Evolutionary conservation across 352 stramenopile genomes (phyloP), one percentile per base, ranked within the genome.

Genomic region (Pythium utonaiense): DNA sequence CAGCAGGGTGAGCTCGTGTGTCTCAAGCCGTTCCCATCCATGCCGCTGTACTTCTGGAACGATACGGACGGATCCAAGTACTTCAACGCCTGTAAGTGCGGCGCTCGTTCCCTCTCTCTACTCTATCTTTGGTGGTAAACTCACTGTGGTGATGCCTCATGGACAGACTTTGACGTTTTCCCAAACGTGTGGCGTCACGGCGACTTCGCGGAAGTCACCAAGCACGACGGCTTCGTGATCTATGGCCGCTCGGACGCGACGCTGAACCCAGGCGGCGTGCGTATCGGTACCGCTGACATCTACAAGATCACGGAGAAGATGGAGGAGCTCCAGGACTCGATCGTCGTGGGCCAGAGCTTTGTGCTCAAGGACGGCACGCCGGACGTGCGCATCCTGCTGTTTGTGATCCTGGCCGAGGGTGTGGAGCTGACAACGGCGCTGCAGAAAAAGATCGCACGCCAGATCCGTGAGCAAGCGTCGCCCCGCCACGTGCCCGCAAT

Each of bases 1-100:
- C 60, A 74, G 30, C 72, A 91, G 60, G 80, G 78, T 25, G 83
- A 90, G 38, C 63, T 91, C 19, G 75, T 89, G 17, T 90, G 80
- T 54, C 71, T 74, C 60, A 84, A 88, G 64, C 84, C 86, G 19
- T 96, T 96, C 65, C 84, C 86, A 34, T 93, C 83, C 9, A 92
- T 93, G 83, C 86, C 86, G 38, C 65, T 92, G 6, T 69, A 79
- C 64, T 95, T 95, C 54, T 91, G 80, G 80, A 85, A 85, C 53
- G 86, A 95, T 48, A 67, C 51, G 1, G 83, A 75, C 31, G 83
- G 84, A n/a, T 71, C 67, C 42, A 93, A 92, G 69, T 92, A 93
- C 67, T 76, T 78, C 38, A 71, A 68, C 31, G 84, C 84, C 19
- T 94, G 78, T 91, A 65, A 52, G 75, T 86, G 8, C 75, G 74